phyloP scores from a whole-genome alignment of 768 basidiomycete species.

The Xerocomellus amylosporus region DNA sequence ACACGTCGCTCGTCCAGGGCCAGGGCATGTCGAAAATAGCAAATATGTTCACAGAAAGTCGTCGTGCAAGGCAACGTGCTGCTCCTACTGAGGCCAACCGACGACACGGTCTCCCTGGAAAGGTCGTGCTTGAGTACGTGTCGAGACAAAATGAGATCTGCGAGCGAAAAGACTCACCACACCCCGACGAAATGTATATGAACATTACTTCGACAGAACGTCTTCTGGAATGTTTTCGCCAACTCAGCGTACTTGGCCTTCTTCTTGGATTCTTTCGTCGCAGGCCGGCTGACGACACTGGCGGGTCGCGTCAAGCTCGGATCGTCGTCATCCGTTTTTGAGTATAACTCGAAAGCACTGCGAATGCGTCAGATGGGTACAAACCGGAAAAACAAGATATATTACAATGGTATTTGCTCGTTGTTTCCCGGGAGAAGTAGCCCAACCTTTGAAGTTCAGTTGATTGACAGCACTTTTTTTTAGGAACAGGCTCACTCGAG shows the following conservation, averaged over 20 bases:
- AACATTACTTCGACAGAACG: constrained; percentile 36
- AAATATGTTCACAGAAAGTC: constrained; percentile 33
- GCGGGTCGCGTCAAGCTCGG: constrained; percentile 4
- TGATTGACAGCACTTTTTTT: neutral
- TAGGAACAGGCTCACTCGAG: constrained; percentile 28
- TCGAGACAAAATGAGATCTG: neutral
- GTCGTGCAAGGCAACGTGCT: constrained; percentile 34
- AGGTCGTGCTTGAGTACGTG: neutral
- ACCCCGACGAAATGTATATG: constrained; percentile 44
- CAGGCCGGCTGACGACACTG: constrained; percentile 8
- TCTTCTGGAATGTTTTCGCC: constrained; percentile 31
- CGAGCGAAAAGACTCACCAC: constrained; percentile 32
- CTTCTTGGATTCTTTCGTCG: constrained; percentile 9
- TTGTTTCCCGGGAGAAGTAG: constrained; percentile 39
- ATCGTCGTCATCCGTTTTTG: constrained; percentile 23
- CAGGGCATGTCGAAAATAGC: constrained; percentile 45
- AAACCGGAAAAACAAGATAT: neutral
- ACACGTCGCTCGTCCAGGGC: constrained; percentile 48
- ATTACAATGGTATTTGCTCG: constrained; percentile 42
- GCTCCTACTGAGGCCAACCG: constrained; percentile 37
- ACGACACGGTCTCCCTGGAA: constrained; percentile 47
- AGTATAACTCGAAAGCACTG: constrained; percentile 42
- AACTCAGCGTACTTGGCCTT: constrained; percentile 20
- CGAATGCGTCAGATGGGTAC: neutral
- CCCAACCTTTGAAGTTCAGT: constrained; percentile 34